phyloP scores from a whole-genome alignment of 495 filamentous ascomycete species.

The Articulospora tetracladia region DNA sequence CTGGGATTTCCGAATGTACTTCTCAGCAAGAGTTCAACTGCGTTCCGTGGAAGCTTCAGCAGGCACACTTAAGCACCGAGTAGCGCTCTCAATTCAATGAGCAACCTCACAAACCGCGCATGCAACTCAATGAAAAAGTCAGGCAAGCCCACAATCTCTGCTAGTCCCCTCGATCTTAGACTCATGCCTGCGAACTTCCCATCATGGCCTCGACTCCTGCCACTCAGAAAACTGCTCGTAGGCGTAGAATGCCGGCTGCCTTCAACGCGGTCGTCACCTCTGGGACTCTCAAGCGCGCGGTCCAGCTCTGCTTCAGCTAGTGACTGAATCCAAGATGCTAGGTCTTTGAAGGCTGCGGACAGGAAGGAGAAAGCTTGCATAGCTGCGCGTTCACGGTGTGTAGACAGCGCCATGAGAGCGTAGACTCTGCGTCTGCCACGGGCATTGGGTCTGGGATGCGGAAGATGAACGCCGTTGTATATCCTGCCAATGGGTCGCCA shows the following conservation, averaged over 20 bases:
- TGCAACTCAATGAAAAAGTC: constrained; percentile 90
- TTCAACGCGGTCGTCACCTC: constrained; percentile 20
- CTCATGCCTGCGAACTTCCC: constrained; percentile 42
- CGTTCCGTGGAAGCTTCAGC: too few species aligned
- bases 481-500: constrained; percentile 75
- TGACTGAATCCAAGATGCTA: constrained; percentile 68
- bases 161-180: constrained; percentile 70
- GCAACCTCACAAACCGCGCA: constrained; percentile 67
- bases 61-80: constrained; percentile 9
- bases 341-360: constrained; percentile 68
- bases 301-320: constrained; percentile 59
- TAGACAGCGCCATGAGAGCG: constrained; percentile 76
- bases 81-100: constrained; percentile 53
- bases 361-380: constrained; percentile 73
- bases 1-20: too few species aligned
- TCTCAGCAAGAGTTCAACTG: too few species aligned
- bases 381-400: constrained; percentile 67
- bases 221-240: constrained; percentile 61
- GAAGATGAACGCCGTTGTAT: constrained; percentile 91
- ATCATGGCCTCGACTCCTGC: constrained; percentile 54
- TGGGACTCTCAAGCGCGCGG: constrained; percentile 24
- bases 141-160: constrained; percentile 80
- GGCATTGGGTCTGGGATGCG: constrained; percentile 84
- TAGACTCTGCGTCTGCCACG: constrained; percentile 84
- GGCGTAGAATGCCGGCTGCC: constrained; percentile 35